These are phyloP conservation scores for Spinellus fusiger DNA, from an alignment of 192 early-diverging fungal species.

Conservation along the genomic window DNA sequence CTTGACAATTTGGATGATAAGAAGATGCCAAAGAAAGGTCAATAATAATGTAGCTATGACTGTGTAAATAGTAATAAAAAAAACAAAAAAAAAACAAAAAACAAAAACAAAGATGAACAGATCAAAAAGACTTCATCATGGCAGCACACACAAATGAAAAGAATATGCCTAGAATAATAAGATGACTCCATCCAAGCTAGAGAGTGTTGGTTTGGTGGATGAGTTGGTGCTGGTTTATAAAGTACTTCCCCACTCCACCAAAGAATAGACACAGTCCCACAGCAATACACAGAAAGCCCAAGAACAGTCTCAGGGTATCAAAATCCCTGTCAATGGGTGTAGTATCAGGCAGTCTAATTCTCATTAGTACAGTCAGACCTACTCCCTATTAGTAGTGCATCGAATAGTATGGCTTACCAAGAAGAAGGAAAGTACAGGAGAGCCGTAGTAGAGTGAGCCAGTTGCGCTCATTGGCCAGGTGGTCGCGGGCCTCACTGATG, in stretches of 20 bases:
- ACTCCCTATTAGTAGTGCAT: background rate
- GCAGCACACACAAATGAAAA: conserved; percentile 15
- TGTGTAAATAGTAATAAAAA: background rate
- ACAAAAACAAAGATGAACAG: too few species aligned
- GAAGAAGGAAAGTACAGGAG: conserved; percentile 24
- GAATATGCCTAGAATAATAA: conserved; percentile 13
- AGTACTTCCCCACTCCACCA: conserved; percentile 19
- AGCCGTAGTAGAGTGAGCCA: conserved; percentile 23
- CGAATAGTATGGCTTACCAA: conserved; percentile 16
- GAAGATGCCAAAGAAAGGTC: conserved; percentile 43
- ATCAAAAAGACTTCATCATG: conserved; percentile 12
- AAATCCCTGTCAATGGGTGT: background rate
- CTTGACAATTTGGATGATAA: conserved; percentile 48
- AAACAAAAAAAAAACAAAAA: background rate
- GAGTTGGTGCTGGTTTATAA: conserved; percentile 16
- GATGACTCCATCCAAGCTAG: conserved; percentile 29
- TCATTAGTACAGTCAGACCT: conserved; percentile 29
- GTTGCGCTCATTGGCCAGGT: conserved; percentile 31
- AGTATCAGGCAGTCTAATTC: conserved; percentile 19
- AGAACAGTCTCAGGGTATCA: background rate
- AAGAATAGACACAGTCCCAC: conserved; percentile 18
- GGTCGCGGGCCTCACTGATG: conserved; percentile 29
- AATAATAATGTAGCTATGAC: conserved; percentile 2
- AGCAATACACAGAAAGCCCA: conserved; percentile 25
- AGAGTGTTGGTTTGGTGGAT: conserved; percentile 6